These are phyloP conservation scores for Mortierella sp. DNA, from an alignment of 371 early-diverging fungal species.

Conservation along the genomic window DNA sequence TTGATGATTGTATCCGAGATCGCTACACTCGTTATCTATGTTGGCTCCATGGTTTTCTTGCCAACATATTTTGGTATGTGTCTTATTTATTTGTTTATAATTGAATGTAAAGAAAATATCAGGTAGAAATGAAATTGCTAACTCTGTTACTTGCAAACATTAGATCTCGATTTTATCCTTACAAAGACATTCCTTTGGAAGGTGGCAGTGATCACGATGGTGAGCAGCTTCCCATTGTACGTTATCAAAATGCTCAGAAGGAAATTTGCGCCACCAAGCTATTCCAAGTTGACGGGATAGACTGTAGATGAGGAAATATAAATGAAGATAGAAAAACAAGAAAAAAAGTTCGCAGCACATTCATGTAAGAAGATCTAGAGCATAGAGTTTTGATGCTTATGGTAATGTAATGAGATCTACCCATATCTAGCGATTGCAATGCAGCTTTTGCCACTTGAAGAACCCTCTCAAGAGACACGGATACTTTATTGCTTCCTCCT, in stretches of 20 bases:
- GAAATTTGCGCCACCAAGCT: conserved; percentile 82
- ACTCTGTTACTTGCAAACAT: not conserved
- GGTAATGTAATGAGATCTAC: no score
- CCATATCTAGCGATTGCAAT: no score
- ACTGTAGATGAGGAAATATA: not conserved
- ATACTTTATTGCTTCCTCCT: no score
- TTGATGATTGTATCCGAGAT: conserved; percentile 90
- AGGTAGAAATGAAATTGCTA: not conserved
- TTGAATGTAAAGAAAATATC: not conserved
- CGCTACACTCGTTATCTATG: conserved; percentile 84
- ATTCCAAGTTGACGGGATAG: conserved; percentile 71
- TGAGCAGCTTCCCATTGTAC: conserved; percentile 88
- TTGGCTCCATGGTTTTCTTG: conserved; percentile 89
- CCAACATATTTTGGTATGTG: conserved; percentile 90
- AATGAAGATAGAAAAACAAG: not conserved
- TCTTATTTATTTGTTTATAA: not conserved
- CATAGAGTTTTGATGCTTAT: no score
- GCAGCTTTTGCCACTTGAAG: no score
- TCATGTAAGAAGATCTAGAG: no score
- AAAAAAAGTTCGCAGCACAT: not conserved
- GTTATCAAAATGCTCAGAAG: conserved; percentile 78
- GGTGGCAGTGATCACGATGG: conserved; percentile 88
- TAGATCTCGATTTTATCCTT: conserved; percentile 88
- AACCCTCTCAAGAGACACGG: no score
- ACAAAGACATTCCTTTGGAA: conserved; percentile 92